Evolutionary conservation across 1,139 yeast genomes (phyloP), one percentile per base, ranked within the genome.

Genomic region (Suhomyces terraborum): DNA sequence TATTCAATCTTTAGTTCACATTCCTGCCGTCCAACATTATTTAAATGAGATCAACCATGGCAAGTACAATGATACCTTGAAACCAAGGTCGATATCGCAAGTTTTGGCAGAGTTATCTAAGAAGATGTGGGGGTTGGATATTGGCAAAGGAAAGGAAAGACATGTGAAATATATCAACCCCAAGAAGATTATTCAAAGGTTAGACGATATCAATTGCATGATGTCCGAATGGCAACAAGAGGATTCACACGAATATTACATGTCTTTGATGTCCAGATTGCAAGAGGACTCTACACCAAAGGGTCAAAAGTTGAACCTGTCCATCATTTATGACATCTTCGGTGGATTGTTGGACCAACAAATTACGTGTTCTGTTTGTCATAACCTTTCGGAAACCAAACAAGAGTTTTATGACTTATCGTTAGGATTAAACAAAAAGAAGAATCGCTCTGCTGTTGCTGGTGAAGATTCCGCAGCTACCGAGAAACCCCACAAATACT

Each of bases 211-310:
- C 54, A 91, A 91, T 62, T 88, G 96, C 59, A 85, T 88, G 94
- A 88, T 91, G 96, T 82, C 91, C 29, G 93, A 84, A 59, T 89
- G 96, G 96, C 91, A 88, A 62, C 98, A 93, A 62, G 98, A 93
- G 64, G 99, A 93, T 62, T 86, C 96, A 1, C 99, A 93, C 62
- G 99, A 93, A 63, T 93, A 91, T 64, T 88, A 83, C 60, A 89
- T 91, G 96, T 86, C 95, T 13, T 69, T 91, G 47, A 75, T 91
- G 74, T 82, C 94, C 8, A 69, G 96, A 42, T 67, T 91, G 43
- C 98, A 91, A 63, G 97, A 91, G 60, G 97, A 91, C 59, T 77
- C 88, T 6, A 89, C 94, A 1, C 97, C 97, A 23, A 84, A 81
- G 58, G 96, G 96, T 10, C 75, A 71, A 37, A 89, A 91, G 58